Conservation (phyloP, 306 rosid genomes). For the Vachellia pachyceras region DNA sequence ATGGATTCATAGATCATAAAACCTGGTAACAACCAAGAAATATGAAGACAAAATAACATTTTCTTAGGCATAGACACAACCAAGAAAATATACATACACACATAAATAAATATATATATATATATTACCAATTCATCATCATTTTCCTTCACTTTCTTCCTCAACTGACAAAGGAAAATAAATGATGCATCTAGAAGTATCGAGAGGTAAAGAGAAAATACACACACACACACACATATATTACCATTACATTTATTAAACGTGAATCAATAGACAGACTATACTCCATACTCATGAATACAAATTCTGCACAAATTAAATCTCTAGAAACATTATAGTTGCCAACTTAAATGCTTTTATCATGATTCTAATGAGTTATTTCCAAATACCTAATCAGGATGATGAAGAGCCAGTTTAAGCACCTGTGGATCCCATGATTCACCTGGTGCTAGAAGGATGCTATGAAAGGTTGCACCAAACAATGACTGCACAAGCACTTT, state of each 20-base stretch:
- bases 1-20: background rate
- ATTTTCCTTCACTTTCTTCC: background rate
- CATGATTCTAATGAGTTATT: conserved; percentile 11
- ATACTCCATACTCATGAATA: conserved; percentile 31
- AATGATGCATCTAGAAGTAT: background rate
- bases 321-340: conserved; percentile 15
- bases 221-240: background rate
- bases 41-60: background rate
- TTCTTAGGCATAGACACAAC: background rate
- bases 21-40: conserved; percentile 2
- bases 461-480: no score
- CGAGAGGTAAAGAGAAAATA: background rate
- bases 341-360: conserved; percentile 17
- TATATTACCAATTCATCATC: no score
- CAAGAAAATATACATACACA: background rate
- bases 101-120: no score
- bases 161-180: background rate
- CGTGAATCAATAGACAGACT: conserved; percentile 19
- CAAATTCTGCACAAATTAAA: conserved; percentile 1
- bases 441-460: no score
- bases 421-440: no score
- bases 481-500: no score
- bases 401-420: no score
- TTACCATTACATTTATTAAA: conserved; percentile 7
- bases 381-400: no score